Evolutionary conservation across 108 stramenopile species (phyloP), one percentile per base, ranked within the genome.

Genomic region (Cyclotella sp.): DNA sequence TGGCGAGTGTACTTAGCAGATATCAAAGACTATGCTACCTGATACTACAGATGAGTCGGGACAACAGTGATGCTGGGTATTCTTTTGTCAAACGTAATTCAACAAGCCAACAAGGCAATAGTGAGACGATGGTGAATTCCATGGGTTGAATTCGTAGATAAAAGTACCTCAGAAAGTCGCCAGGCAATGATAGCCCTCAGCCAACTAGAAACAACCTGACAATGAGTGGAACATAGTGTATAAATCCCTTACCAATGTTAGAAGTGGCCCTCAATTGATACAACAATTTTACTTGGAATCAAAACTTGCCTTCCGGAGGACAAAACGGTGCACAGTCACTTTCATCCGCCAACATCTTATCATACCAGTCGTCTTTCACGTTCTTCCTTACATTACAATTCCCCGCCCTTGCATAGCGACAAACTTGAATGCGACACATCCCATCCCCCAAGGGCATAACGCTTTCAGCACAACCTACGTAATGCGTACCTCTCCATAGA

Each of bases 341-440:
- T 21, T 65, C 64, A 47, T 47, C 46, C 34, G 22, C 46, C 44
- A 65, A 65, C 64, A 65, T 65, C 24, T 65, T 65, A 27, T 65
- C 46, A 28, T 46, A 47, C 64, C 64, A 65, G 26, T 65, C 64
- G 3, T 47, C 45, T 5, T 45, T 16, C 13, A 47, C 64, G 22
- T 10, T 46, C 45, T 47, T 65, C 24, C 45, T 67, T 22, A 75
- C 68, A 59, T 64, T 53, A 69, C 77, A 78, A 42, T 78, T 78
- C 42, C 77, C 77, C 39, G 70, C 26, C 57, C 46, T 53, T 43
- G 71, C 70, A 46, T 78, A 78, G 22, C 77, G 70, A 43, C 77
- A 72, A n/a, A 72, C 70, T 22, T 72, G 63, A 27, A 63, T 45
- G 26, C 63, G 68, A 21, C 77, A 78, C 55, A 43, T 42, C 26